phyloP scores from a whole-genome alignment of 2,329 filamentous ascomycete genomes.

The Diaporthe citriasiana region DNA sequence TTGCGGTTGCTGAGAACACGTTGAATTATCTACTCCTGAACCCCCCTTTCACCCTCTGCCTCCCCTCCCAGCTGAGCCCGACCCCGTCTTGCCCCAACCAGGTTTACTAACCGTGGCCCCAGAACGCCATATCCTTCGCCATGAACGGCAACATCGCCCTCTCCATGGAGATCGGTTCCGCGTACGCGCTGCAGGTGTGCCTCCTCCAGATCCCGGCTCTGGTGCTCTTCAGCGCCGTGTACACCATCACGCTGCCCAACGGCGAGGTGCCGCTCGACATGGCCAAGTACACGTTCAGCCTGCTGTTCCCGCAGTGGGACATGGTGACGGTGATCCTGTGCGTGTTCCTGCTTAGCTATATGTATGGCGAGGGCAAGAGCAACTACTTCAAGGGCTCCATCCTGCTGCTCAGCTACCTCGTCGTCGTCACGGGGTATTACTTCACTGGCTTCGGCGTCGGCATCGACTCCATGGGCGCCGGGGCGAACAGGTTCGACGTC shows the following conservation, averaged over 20 bases:
- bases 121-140: slow-evolving; percentile 98
- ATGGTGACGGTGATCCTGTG: slow-evolving; percentile 98
- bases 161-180: slow-evolving; percentile 98
- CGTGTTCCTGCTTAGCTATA: slow-evolving; percentile 95
- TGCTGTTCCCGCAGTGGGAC: slow-evolving; percentile 99
- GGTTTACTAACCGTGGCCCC: not conserved
- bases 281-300: slow-evolving; percentile 78
- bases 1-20: slow-evolving; percentile 31
- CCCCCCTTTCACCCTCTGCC: not conserved
- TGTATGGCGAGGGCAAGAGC: slow-evolving; percentile 98
- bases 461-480: slow-evolving; percentile 45
- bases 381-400: slow-evolving; percentile 99
- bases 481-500: slow-evolving; percentile 65
- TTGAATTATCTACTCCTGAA: slow-evolving; percentile 42
- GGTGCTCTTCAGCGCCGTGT: slow-evolving; percentile 89
- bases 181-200: slow-evolving; percentile 96
- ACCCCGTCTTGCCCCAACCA: not conserved
- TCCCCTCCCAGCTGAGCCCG: not conserved
- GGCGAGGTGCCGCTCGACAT: slow-evolving; percentile 55
- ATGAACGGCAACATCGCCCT: slow-evolving; percentile 99
- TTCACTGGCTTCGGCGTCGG: slow-evolving; percentile 71
- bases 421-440: slow-evolving; percentile 93
- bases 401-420: slow-evolving; percentile 90
- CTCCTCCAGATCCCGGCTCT: slow-evolving; percentile 93
- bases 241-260: slow-evolving; percentile 61